These are phyloP conservation scores for Boeremia exigua DNA, from an alignment of 2,329 filamentous ascomycete genomes.

Conservation along the genomic window DNA sequence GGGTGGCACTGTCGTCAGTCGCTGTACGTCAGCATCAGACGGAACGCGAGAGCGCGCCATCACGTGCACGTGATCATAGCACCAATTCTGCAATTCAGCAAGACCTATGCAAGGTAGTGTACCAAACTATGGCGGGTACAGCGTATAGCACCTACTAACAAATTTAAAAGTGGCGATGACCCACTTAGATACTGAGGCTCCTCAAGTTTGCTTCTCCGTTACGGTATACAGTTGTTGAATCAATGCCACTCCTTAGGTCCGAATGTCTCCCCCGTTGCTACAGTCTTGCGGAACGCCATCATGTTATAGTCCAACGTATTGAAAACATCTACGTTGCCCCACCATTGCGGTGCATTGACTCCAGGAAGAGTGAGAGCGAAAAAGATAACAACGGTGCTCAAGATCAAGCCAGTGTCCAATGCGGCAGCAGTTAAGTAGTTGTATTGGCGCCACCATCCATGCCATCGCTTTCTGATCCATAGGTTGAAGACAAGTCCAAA, in stretches of 20 bases:
- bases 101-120: too few species aligned
- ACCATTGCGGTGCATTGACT: conserved; percentile 33
- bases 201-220: too few species aligned
- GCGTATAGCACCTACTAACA: too few species aligned
- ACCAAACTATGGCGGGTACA: too few species aligned
- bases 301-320: conserved; percentile 25
- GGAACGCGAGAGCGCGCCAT: too few species aligned
- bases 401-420: conserved; percentile 33
- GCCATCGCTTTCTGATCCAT: conserved; percentile 25
- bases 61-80: too few species aligned
- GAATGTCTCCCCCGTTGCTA: conserved; percentile 25
- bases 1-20: too few species aligned
- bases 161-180: too few species aligned
- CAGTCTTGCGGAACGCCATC: conserved; percentile 23
- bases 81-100: too few species aligned
- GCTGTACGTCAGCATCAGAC: too few species aligned
- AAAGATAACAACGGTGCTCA: conserved; percentile 36
- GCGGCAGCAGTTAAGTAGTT: conserved; percentile 35
- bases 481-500: conserved; percentile 36
- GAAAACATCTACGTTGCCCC: conserved; percentile 27
- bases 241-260: conserved; percentile 25
- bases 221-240: too few species aligned
- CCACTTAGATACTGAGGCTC: too few species aligned
- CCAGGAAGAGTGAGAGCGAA: conserved; percentile 30
- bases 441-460: conserved; percentile 34